Evolutionary conservation across 2,329 filamentous ascomycete species (phyloP).

Genomic region (Xylariaceae sp.): DNA sequence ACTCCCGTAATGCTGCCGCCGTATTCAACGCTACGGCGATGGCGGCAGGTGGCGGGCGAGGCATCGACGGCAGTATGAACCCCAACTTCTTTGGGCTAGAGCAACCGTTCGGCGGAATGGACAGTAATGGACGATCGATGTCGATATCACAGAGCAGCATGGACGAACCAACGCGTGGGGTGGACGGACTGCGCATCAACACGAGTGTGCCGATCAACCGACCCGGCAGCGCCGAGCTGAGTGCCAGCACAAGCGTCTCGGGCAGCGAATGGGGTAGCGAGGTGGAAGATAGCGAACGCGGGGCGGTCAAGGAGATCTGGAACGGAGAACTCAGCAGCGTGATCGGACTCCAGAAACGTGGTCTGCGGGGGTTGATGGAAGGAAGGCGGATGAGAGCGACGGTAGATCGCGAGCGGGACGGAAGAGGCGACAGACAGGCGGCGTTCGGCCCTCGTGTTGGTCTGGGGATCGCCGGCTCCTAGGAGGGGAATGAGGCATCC

Average conservation of each 20-base stretch:
- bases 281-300: slow-evolving; percentile 37
- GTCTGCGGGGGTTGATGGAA: slow-evolving; percentile 90
- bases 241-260: slow-evolving; percentile 49
- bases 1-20: slow-evolving; percentile 89
- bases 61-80: slow-evolving; percentile 65
- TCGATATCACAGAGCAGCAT: slow-evolving; percentile 26
- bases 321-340: slow-evolving; percentile 78
- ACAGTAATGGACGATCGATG: slow-evolving; percentile 26
- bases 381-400: slow-evolving; percentile 64
- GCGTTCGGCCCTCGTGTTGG: slow-evolving; percentile 40
- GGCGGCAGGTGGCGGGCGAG: slow-evolving; percentile 89
- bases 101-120: slow-evolving; percentile 20
- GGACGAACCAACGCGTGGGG: slow-evolving; percentile 25
- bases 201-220: slow-evolving; percentile 49
- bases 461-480: slow-evolving; percentile 50
- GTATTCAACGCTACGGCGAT: slow-evolving; percentile 98
- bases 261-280: slow-evolving; percentile 43
- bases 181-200: slow-evolving; percentile 46
- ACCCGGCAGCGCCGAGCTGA: slow-evolving; percentile 45
- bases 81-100: slow-evolving; percentile 56
- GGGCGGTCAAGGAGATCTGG: slow-evolving; percentile 66
- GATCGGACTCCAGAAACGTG: slow-evolving; percentile 92
- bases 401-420: slow-evolving; percentile 30
- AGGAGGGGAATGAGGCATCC: slow-evolving; percentile 17
- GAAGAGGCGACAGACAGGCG: slow-evolving; percentile 22